Evolutionary conservation across 2,329 filamentous ascomycete genomes (phyloP).

Genomic region (Intubia oerlemansii): DNA sequence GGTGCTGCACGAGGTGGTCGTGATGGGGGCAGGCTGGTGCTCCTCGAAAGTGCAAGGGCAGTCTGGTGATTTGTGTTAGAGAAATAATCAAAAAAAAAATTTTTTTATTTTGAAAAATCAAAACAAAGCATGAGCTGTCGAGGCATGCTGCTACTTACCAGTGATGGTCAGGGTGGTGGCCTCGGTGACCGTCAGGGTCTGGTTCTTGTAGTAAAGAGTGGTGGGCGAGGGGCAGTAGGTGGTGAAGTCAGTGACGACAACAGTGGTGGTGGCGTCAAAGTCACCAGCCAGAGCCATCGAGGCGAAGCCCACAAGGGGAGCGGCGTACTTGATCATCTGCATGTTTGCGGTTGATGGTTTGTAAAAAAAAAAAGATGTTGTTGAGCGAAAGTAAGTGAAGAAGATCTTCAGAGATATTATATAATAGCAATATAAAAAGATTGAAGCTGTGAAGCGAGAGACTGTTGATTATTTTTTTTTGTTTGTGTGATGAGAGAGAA

Average conservation of each 20-base stretch:
- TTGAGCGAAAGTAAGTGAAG: conserved; percentile 2
- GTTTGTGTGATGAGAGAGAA: neutral
- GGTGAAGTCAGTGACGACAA: conserved; percentile 37
- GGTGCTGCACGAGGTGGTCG: conserved; percentile 1
- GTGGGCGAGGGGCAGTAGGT: conserved; percentile 57
- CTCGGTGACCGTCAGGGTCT: conserved; percentile 32
- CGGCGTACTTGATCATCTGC: conserved; percentile 5
- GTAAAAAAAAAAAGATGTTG: conserved; percentile 1
- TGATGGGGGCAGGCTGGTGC: conserved; percentile 1
- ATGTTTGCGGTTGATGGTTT: conserved; percentile 3
- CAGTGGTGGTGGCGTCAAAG: conserved; percentile 7
- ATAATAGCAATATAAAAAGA: too few relatives aligned
- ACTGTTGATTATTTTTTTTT: too few relatives aligned
- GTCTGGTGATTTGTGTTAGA: conserved; percentile 2
- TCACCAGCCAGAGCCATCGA: conserved; percentile 1
- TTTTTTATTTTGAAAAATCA: neutral
- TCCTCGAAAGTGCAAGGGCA: conserved; percentile 8
- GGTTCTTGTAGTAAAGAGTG: conserved; percentile 41
- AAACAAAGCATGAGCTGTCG: too few relatives aligned
- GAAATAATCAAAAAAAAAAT: too few relatives aligned
- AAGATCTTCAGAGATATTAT: too few relatives aligned
- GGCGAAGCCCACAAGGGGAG: conserved; percentile 6
- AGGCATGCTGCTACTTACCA: conserved; percentile 2
- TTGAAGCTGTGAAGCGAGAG: conserved; percentile 1
- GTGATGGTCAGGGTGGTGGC: conserved; percentile 9